A percentile compares a stretch with the other conserved stretches of the same genome.
Evolutionary conservation across 192 early-diverging fungal species (phyloP).

Genomic region (Linnemannia zychae): DNA sequence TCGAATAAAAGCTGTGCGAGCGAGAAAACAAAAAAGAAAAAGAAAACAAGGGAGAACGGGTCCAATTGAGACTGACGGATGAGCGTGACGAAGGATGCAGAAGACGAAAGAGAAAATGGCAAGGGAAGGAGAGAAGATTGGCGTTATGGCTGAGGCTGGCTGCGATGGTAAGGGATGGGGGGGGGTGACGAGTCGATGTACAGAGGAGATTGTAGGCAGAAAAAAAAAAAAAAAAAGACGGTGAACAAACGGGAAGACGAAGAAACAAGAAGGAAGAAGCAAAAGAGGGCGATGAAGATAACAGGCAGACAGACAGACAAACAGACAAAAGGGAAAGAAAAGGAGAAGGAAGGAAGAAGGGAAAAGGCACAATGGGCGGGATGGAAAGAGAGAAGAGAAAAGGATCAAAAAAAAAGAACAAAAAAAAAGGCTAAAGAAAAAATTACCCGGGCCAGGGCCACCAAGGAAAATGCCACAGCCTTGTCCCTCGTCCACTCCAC

Average conservation of each 20-base stretch:
- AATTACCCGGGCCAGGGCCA: neutral
- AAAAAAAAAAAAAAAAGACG: neutral
- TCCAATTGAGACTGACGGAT: neutral
- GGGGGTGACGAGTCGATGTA: neutral
- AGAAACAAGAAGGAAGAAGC: conserved; percentile 79
- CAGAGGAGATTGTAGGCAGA: neutral
- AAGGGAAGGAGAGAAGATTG: neutral
- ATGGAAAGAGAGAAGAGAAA: neutral
- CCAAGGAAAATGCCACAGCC: neutral
- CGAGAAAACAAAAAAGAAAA: too few relatives aligned
- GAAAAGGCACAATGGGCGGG: neutral
- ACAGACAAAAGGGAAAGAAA: neutral
- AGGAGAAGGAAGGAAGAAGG: neutral
- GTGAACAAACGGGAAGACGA: conserved; percentile 71
- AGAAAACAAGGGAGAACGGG: neutral
- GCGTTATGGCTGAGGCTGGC: neutral
- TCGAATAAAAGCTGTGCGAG: neutral
- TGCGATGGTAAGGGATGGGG: neutral
- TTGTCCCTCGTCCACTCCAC: neutral
- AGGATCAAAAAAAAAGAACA: neutral
- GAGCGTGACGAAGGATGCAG: neutral
- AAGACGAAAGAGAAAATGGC: neutral
- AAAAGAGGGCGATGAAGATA: neutral
- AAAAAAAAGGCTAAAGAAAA: neutral
- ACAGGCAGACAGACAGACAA: neutral